Percentiles rank a stretch among this genome's conserved stretches.
phyloP scores from a whole-genome alignment of 2,329 filamentous ascomycete species.

The Nemania sp. region DNA sequence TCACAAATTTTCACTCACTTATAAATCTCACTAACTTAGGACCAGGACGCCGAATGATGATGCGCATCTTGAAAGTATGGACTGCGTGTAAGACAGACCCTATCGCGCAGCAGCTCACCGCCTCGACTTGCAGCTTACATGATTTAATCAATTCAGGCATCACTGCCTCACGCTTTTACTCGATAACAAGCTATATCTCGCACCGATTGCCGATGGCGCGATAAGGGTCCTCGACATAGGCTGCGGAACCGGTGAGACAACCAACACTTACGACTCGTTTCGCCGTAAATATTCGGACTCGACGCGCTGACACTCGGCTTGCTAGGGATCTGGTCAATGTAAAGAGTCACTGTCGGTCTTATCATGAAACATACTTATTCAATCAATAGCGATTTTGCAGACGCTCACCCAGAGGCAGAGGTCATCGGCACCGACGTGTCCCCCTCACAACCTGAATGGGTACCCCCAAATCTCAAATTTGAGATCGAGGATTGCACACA shows the following conservation, averaged over 20 bases:
- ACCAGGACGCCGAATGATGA: slow-evolving; percentile 41
- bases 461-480: slow-evolving; percentile 72
- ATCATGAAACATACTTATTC: neutral
- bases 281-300: neutral
- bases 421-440: slow-evolving; percentile 68
- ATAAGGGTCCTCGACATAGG: slow-evolving; percentile 53
- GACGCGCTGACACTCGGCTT: slow-evolving; percentile 18
- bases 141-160: slow-evolving; percentile 39
- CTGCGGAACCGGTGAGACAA: slow-evolving; percentile 51
- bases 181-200: slow-evolving; percentile 50
- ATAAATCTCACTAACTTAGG: slow-evolving; percentile 13
- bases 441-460: slow-evolving; percentile 67
- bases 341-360: slow-evolving; percentile 19
- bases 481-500: slow-evolving; percentile 71
- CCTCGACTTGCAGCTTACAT: slow-evolving; percentile 8
- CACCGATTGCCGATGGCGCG: slow-evolving; percentile 49
- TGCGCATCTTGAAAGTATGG: slow-evolving; percentile 40
- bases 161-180: slow-evolving; percentile 48
- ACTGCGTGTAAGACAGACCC: slow-evolving; percentile 34
- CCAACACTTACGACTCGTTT: neutral
- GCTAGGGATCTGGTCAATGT: slow-evolving; percentile 54
- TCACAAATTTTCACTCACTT: neutral
- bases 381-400: slow-evolving; percentile 58
- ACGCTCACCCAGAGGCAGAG: slow-evolving; percentile 59
- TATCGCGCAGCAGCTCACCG: neutral